Percentiles rank a stretch among this genome's conserved stretches.
Conservation (phyloP, 2,329 filamentous ascomycete species). For the Penicillium sp. region DNA sequence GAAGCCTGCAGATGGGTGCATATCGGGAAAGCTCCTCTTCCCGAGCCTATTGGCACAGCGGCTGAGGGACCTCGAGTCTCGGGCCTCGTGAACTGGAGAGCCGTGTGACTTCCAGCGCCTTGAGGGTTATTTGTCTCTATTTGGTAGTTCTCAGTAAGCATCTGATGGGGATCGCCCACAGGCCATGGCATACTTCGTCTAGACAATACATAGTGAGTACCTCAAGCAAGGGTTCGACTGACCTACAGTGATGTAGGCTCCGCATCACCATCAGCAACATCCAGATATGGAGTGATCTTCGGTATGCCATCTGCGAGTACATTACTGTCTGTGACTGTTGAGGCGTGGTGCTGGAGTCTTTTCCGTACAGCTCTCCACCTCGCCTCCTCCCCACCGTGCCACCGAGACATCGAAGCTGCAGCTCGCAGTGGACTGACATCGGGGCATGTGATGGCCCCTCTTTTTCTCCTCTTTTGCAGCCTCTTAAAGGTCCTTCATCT, state of each 20-base stretch:
- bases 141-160: neutral
- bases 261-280: neutral
- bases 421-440: neutral
- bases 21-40: neutral
- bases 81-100: neutral
- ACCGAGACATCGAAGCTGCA: slow-evolving; percentile 1
- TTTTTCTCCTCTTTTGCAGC: slow-evolving; percentile 18
- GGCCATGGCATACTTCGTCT: neutral
- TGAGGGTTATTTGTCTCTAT: neutral
- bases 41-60: neutral
- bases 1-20: neutral
- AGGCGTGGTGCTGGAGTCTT: neutral
- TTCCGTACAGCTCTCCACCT: neutral
- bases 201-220: neutral
- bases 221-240: neutral
- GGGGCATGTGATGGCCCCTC: slow-evolving; percentile 23
- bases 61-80: neutral
- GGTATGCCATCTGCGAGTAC: neutral
- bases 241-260: neutral
- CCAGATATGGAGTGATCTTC: neutral
- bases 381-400: slow-evolving; percentile 6
- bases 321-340: neutral
- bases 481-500: slow-evolving; percentile 2
- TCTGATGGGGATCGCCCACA: too few species aligned
- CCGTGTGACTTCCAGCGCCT: neutral